Conservation (phyloP, 2,329 filamentous ascomycete species). For the Neobulgaria alba region DNA sequence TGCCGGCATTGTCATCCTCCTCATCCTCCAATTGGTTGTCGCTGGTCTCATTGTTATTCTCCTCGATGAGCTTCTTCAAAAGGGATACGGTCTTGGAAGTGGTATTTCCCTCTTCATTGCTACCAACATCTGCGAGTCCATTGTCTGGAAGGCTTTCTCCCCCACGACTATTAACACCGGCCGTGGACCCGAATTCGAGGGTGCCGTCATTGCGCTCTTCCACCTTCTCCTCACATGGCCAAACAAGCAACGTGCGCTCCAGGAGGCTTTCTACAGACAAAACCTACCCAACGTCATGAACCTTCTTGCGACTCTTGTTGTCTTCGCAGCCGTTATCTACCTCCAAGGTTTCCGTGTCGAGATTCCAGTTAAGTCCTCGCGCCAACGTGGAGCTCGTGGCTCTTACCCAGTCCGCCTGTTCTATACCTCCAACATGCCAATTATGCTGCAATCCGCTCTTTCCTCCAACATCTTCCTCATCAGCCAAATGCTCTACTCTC, state of each 20-base stretch:
- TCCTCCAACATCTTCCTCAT: constrained; percentile 99
- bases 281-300: constrained; percentile 99
- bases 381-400: constrained; percentile 96
- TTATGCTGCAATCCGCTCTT: constrained; percentile 98
- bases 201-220: constrained; percentile 94
- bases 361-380: constrained; percentile 98
- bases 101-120: constrained; percentile 99
- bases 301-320: constrained; percentile 80
- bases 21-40: constrained; percentile 95
- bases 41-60: constrained; percentile 98
- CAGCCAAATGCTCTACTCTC: constrained; percentile 98
- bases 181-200: constrained; percentile 97
- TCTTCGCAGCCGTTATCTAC: constrained; percentile 98
- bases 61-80: constrained; percentile 96
- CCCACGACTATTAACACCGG: constrained; percentile 99
- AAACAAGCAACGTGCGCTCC: constrained; percentile 97
- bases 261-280: constrained; percentile 98
- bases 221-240: constrained; percentile 97
- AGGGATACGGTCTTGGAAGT: constrained; percentile 96
- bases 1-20: constrained; percentile 93
- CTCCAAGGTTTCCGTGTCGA: constrained; percentile 99
- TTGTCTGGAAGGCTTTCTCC: constrained; percentile 99
- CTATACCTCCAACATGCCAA: constrained; percentile 99
- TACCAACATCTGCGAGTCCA: constrained; percentile 99
- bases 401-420: constrained; percentile 98